Evolutionary conservation across 768 basidiomycete genomes (phyloP).

Genomic region (Calocera viscosa): DNA sequence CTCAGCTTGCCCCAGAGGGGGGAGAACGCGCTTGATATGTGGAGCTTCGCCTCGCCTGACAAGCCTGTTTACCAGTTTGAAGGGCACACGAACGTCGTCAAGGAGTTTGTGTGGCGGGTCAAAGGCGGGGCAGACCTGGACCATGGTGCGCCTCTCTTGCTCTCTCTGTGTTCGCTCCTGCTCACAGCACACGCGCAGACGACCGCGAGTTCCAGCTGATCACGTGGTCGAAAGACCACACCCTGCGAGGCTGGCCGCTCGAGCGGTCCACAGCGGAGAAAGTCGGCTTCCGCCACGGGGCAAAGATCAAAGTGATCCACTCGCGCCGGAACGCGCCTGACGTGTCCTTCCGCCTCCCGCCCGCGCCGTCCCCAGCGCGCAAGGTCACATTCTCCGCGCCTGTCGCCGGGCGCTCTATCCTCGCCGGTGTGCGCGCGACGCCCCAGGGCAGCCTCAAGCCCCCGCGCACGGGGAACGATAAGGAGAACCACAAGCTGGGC

Average conservation of each 20-base stretch:
- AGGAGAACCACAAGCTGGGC: background rate
- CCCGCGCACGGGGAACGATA: background rate
- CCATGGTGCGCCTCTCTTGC: conserved; percentile 27
- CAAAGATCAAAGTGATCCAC: conserved; percentile 15
- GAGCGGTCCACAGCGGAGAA: conserved; percentile 49
- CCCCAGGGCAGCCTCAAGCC: background rate
- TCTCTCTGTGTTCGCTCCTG: background rate
- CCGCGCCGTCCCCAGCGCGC: background rate
- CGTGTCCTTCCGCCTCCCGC: conserved; percentile 6
- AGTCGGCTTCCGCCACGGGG: conserved; percentile 16
- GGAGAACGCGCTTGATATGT: conserved; percentile 76
- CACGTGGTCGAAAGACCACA: conserved; percentile 83
- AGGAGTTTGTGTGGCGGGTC: conserved; percentile 93
- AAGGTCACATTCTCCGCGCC: conserved; percentile 13
- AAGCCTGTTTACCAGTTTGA: conserved; percentile 62
- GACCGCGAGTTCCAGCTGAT: conserved; percentile 49
- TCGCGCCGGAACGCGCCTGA: conserved; percentile 11
- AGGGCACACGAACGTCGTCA: conserved; percentile 86
- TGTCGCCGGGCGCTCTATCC: conserved; percentile 7
- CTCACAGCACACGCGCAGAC: conserved; percentile 27
- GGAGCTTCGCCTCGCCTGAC: conserved; percentile 36
- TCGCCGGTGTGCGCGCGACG: conserved; percentile 13
- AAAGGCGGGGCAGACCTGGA: conserved; percentile 38
- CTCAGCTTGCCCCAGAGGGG: conserved; percentile 81
- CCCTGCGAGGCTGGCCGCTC: conserved; percentile 83